Evolutionary conservation across 2,329 filamentous ascomycete genomes (phyloP).

Genomic region (Penicillium glabrum): DNA sequence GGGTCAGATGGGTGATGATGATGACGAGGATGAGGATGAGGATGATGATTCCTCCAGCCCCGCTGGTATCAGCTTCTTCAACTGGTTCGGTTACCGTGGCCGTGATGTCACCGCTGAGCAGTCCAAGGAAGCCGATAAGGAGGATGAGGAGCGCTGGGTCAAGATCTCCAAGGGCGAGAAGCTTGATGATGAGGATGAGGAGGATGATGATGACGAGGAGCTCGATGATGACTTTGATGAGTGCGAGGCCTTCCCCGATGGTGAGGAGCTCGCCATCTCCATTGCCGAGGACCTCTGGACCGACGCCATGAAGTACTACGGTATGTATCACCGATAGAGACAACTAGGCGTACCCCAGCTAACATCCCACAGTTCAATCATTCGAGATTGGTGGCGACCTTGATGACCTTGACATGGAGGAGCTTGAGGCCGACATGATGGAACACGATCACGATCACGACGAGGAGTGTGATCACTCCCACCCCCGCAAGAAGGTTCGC

Average conservation of each 20-base stretch:
- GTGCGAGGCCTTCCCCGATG: constrained; percentile 83
- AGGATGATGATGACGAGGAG: constrained; percentile 47
- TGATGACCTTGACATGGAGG: constrained; percentile 69
- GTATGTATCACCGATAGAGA: constrained; percentile 54
- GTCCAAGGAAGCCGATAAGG: constrained; percentile 60
- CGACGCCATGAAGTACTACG: constrained; percentile 85
- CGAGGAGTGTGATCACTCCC: constrained; percentile 45
- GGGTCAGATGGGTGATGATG: constrained; percentile 25
- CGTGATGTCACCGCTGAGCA: constrained; percentile 71
- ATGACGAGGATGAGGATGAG: constrained; percentile 38
- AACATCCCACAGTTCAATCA: constrained; percentile 61
- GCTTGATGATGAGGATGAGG: constrained; percentile 38
- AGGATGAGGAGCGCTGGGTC: constrained; percentile 60
- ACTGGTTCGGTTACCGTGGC: constrained; percentile 80
- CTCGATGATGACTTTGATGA: constrained; percentile 65
- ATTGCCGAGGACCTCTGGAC: constrained; percentile 89
- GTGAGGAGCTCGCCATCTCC: constrained; percentile 76
- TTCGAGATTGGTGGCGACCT: constrained; percentile 65
- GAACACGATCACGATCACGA: constrained; percentile 37
- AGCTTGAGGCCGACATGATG: constrained; percentile 57
- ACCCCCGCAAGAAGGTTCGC: constrained; percentile 46
- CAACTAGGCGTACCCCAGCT: constrained; percentile 27
- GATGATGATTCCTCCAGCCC: constrained; percentile 54
- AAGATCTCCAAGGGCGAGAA: constrained; percentile 53
- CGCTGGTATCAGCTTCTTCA: constrained; percentile 77